Percentiles rank a stretch among this genome's conserved stretches.
Evolutionary conservation across 1,284 basidiomycete species (phyloP).

Genomic region (Cryptococcus jaspeensis): DNA sequence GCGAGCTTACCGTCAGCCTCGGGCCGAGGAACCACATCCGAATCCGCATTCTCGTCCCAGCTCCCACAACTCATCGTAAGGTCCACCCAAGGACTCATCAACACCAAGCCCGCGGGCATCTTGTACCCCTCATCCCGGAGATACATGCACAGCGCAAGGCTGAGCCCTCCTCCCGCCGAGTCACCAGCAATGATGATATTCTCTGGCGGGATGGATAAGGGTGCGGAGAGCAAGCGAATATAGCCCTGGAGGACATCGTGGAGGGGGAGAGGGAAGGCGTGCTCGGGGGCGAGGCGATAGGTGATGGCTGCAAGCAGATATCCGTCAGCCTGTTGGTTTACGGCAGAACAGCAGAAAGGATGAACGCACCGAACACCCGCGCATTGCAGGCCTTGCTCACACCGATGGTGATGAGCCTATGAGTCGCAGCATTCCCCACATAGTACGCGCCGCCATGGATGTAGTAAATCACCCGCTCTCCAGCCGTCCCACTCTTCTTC

Average conservation of each 20-base stretch:
- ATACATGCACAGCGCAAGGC: conserved; percentile 86
- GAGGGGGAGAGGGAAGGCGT: conserved; percentile 87
- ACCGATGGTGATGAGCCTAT: conserved; percentile 87
- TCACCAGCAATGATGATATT: conserved; percentile 88
- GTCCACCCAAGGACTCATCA: conserved; percentile 94
- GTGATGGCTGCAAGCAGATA: conserved; percentile 70
- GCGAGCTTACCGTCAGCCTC: conserved; percentile 56
- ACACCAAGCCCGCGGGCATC: conserved; percentile 73
- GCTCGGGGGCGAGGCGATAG: conserved; percentile 93
- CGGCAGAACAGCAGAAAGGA: background rate
- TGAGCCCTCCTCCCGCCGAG: conserved; percentile 87
- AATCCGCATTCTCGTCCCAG: conserved; percentile 88
- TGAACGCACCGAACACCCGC: conserved; percentile 79
- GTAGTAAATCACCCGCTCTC: conserved; percentile 84
- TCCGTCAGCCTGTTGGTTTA: background rate
- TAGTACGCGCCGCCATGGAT: conserved; percentile 97
- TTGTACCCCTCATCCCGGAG: conserved; percentile 80
- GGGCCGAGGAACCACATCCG: conserved; percentile 75
- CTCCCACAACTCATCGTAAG: conserved; percentile 94
- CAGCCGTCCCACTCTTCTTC: conserved; percentile 48
- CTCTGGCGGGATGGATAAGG: conserved; percentile 80
- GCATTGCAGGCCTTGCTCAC: conserved; percentile 87
- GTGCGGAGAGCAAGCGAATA: conserved; percentile 78
- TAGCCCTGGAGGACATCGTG: conserved; percentile 88
- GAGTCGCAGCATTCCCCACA: conserved; percentile 88